Conservation (phyloP, 495 filamentous ascomycete genomes). For the Neurospora sublineolata region DNA sequence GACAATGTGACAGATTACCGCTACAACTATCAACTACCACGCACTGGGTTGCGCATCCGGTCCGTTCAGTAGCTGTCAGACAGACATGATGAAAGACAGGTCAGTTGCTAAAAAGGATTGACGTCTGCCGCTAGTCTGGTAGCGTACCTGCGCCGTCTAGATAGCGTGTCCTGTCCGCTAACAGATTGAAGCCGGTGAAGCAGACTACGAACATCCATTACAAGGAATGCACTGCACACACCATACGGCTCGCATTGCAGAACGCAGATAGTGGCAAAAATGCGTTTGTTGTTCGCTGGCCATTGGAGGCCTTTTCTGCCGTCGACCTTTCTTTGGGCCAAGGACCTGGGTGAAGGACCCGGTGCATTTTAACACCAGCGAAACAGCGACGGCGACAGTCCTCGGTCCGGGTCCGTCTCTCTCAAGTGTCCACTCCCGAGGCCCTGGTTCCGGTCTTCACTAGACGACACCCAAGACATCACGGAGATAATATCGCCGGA, state of each 20-base stretch:
- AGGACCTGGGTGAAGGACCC: neutral
- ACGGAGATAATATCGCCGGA: neutral
- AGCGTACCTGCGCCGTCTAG: neutral
- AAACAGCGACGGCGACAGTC: neutral
- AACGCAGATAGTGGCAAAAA: neutral
- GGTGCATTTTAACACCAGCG: neutral
- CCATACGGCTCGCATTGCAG: neutral
- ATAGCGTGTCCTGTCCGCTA: neutral
- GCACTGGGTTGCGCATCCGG: neutral
- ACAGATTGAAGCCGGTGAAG: neutral
- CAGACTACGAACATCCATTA: neutral
- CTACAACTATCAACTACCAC: too few species aligned
- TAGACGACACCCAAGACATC: neutral
- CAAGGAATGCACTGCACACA: neutral
- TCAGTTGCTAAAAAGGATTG: neutral
- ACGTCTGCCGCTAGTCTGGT: neutral
- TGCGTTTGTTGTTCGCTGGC: neutral
- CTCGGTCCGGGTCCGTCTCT: neutral
- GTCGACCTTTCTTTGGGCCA: neutral
- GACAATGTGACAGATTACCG: neutral
- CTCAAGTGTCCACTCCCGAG: neutral
- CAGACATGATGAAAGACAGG: neutral
- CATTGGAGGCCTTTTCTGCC: neutral
- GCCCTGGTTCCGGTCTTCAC: neutral
- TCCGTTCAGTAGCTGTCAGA: neutral